Base-by-base conservation (phyloP, 2,329 filamentous ascomycete species). In the Bipolaris victoriae region DNA sequence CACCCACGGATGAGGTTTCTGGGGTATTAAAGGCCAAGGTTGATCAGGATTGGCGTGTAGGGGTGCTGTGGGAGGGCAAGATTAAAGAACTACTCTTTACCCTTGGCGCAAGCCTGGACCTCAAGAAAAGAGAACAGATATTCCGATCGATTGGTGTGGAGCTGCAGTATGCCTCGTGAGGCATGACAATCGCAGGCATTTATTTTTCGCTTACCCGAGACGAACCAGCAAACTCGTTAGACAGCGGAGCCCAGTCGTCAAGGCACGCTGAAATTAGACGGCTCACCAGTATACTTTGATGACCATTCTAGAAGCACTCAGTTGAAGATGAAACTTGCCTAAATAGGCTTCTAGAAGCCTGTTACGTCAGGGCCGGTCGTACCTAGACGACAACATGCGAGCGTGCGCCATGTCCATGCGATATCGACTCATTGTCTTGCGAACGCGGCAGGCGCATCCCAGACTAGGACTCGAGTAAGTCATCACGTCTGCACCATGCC, bases 41-140 rank as follows among this genome's bases (percentile, higher is more conserved):
- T 50, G 92, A 97, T 73, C 93, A 97, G 79, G 90, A 93, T 65
- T 88, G 92, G 79, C 88, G 89, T 63, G 86, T 97, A 52, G 91
- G 92, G 0, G 76, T 98, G 49, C 79, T 98, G 20, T 99, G 95
- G 94, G 94, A 98, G 75, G 93, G 94, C 2, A 85, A 92, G 52
- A 86, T 96, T 58, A 97, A 98, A 80, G 94, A 96, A 65, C 80
- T 99, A 57, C 83, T 99, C 55, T 96, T 98, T 74, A 96, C 92
- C 67, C 83, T 97, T 40, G 95, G 95, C 9, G 91, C 92, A 55
- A 91, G 88, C 49, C 86, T 99, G 53, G 92, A 96, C 72, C 82
- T 95, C 70, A 87, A 86, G 70, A 87, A 86, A 68, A 82, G 87
- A 62, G 90, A 93, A 73, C 88, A 90, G 70, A 89, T 91, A 37